phyloP scores from a whole-genome alignment of 2,329 filamentous ascomycete genomes.

The Beauveria pseudobassiana region DNA sequence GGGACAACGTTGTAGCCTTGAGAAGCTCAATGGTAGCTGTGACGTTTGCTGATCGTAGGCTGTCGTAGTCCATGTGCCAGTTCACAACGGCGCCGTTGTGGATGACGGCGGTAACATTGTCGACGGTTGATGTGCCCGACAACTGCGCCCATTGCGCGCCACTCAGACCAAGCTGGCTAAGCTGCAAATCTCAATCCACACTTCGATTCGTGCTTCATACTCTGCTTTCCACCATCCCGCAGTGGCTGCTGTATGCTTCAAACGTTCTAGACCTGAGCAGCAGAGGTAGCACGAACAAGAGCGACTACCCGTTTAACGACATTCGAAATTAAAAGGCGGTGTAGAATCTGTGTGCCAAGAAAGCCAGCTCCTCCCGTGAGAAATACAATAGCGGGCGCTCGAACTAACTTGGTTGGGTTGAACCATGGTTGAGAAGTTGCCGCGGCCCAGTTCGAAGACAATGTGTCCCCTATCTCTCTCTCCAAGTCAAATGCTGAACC shows the following conservation, averaged over 20 bases:
- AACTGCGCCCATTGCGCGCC: conserved; percentile 56
- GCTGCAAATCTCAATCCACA: conserved; percentile 61
- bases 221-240: conserved; percentile 16
- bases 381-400: neutral
- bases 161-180: conserved; percentile 62
- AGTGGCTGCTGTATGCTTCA: conserved; percentile 10
- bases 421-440: neutral
- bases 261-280: conserved; percentile 8
- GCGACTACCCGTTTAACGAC: neutral
- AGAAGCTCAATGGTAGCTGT: conserved; percentile 19
- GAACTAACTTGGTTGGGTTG: neutral
- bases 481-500: neutral
- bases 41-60: conserved; percentile 67
- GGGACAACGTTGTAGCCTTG: conserved; percentile 11
- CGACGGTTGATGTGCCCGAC: conserved; percentile 20
- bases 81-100: conserved; percentile 82
- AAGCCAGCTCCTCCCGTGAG: conserved; percentile 15
- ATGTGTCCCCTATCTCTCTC: neutral
- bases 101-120: conserved; percentile 62
- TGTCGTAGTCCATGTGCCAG: conserved; percentile 72
- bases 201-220: conserved; percentile 40
- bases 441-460: neutral
- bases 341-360: conserved; percentile 13
- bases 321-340: neutral
- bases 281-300: conserved; percentile 12